These are phyloP conservation scores for Tripterygium wilfordii DNA, from an alignment of 177 flowering plant species.

Conservation along the genomic window DNA sequence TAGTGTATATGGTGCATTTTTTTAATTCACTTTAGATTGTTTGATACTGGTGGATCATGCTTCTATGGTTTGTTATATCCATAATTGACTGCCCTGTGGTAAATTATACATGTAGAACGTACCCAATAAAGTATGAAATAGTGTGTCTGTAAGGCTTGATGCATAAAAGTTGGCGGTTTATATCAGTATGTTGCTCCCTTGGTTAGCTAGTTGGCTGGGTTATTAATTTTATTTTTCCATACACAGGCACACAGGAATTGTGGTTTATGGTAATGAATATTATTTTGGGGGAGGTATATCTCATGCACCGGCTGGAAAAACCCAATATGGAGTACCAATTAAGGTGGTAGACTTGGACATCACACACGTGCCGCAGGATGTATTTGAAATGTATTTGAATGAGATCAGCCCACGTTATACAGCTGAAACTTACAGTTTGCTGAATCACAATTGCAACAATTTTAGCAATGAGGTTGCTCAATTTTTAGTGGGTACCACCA, in stretches of 20 bases:
- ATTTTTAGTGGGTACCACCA: constrained; percentile 67
- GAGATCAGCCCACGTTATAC: constrained; percentile 90
- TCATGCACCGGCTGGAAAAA: constrained; percentile 52
- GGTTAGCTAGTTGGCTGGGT: too few relatives aligned
- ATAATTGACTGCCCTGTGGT: too few relatives aligned
- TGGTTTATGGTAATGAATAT: constrained; percentile 87
- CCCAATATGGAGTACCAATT: constrained; percentile 86
- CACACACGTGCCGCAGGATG: constrained; percentile 87
- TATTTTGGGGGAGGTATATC: constrained; percentile 95
- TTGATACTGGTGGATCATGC: too few relatives aligned
- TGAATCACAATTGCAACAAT: constrained; percentile 90
- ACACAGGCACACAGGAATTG: constrained; percentile 94
- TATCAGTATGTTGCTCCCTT: too few relatives aligned
- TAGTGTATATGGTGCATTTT: too few relatives aligned
- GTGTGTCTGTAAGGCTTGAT: too few relatives aligned
- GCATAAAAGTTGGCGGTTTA: too few relatives aligned
- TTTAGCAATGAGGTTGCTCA: constrained; percentile 96
- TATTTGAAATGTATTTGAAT: constrained; percentile 81
- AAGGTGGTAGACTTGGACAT: constrained; percentile 71
- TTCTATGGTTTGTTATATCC: too few relatives aligned
- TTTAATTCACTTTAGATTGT: too few relatives aligned
- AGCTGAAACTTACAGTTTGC: constrained; percentile 85
- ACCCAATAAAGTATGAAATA: too few relatives aligned
- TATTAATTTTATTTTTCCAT: too few relatives aligned
- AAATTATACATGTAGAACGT: too few relatives aligned